Evolutionary conservation across 2,329 filamentous ascomycete species (phyloP).

Genomic region (Trichophyton mentagrophytes): DNA sequence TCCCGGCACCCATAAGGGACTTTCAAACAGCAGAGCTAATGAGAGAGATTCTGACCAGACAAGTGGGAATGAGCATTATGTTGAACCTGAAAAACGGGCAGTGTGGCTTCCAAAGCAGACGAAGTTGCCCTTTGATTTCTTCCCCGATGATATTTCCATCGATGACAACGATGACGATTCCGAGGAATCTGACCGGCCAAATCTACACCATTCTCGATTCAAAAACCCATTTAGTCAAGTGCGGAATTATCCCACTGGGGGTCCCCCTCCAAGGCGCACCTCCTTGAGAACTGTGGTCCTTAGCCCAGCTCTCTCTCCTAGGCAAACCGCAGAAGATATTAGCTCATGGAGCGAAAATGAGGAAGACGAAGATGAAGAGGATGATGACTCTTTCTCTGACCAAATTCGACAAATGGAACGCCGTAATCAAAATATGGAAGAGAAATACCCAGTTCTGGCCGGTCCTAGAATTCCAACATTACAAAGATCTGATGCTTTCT

Average conservation of each 20-base stretch:
- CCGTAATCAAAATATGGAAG: neutral
- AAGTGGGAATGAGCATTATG: neutral
- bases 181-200: neutral
- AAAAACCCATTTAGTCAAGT: no score
- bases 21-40: neutral
- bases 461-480: neutral
- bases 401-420: no score
- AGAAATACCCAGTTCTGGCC: neutral
- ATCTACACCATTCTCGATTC: neutral
- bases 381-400: no score
- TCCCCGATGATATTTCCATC: neutral
- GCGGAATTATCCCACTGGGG: no score
- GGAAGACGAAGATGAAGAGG: no score
- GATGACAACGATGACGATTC: neutral
- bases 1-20: no score
- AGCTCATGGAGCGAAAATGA: no score
- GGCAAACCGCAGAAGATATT: no score
- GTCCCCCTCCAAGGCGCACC: no score
- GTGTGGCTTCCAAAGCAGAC: neutral
- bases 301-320: no score
- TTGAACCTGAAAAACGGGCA: neutral
- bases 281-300: no score
- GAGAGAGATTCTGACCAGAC: neutral
- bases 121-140: neutral
- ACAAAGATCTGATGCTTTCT: neutral